Base-by-base conservation (phyloP, 2,329 filamentous ascomycete genomes). In the Elsinoe batatas region DNA sequence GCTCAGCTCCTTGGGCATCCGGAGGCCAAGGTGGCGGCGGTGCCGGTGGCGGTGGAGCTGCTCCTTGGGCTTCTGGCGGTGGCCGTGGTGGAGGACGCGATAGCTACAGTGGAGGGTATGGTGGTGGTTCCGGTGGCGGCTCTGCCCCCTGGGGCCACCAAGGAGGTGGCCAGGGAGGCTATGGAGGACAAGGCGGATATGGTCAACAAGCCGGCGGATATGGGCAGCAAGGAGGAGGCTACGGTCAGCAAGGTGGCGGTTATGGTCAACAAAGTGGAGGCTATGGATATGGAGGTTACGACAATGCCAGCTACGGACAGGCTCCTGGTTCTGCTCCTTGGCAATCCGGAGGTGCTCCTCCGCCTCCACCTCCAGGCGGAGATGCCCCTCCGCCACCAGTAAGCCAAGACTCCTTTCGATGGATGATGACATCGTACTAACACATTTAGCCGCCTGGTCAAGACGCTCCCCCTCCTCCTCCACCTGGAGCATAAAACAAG, bases 341-440 rank as follows among this genome's bases (percentile, higher is more conserved):
- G 82, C 58, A 57, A 18, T 80, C 85, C 42, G 72, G 76, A 56
- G 79, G 80, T 42, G 57, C 56, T 12, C 49, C 54, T 49, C 82
- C 83, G 22, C 80, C 82, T 1, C 79, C 81, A n/a, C 79, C 80
- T 20, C 79, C 80, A 58, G 77, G 76, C 55, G 75, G 76, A 61
- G 82, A 81, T 60, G 78, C 83, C 57, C 82, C 83, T 36, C 83
- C 80, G 12, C 83, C 82, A 18, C 82, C 82, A 18, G 55, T 57
- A 37, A 44, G 55, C 53, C 4, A 12, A 15, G 13, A 10, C 15
- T 3, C 12, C 32, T 10, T n/a, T 32, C 15, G 1, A 15, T 5
- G 11, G 10, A 42, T 12, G 12, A 8, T 17, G n/a, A 11, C 15
- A 18, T 15, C 7, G 10, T 35, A 26, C 32, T 51, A 51, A 26